Evolutionary conservation across 192 early-diverging fungal species (phyloP).

Genomic region (Backusella liffmaniae): DNA sequence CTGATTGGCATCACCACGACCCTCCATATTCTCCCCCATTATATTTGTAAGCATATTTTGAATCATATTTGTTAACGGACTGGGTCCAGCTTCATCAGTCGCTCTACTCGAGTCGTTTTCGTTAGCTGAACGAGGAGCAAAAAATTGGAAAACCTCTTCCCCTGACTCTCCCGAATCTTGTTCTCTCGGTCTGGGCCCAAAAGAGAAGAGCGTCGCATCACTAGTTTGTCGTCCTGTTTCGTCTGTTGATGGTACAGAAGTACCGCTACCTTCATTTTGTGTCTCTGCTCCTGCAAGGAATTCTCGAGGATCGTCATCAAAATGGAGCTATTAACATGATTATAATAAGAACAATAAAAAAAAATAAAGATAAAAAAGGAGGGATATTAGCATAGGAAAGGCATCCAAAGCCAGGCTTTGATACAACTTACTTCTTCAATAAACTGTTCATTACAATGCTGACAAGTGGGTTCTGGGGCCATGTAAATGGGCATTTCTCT

Average conservation of each 20-base stretch:
- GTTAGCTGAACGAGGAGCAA: neutral
- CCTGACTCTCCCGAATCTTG: neutral
- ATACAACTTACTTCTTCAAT: conserved; percentile 69
- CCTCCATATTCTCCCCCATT: neutral
- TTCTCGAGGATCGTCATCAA: conserved; percentile 18
- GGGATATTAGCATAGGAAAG: neutral
- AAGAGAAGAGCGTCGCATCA: neutral
- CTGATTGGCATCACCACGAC: neutral
- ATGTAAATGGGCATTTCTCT: conserved; percentile 62
- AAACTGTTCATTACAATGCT: conserved; percentile 71
- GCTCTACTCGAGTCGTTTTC: neutral
- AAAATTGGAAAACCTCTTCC: conserved; percentile 17
- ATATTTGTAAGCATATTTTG: conserved; percentile 10
- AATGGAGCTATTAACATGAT: neutral
- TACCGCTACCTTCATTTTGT: neutral
- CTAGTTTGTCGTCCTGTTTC: neutral
- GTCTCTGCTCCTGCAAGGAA: conserved; percentile 12
- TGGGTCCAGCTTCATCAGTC: neutral
- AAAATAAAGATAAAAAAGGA: neutral
- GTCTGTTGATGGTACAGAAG: neutral
- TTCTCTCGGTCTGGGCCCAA: neutral
- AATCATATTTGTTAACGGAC: neutral
- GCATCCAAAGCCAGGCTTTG: neutral
- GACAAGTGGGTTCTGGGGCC: conserved; percentile 78
- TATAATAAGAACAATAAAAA: neutral